Evolutionary conservation across 768 basidiomycete genomes (phyloP).

Genomic region (Boletus tylopilopsis): DNA sequence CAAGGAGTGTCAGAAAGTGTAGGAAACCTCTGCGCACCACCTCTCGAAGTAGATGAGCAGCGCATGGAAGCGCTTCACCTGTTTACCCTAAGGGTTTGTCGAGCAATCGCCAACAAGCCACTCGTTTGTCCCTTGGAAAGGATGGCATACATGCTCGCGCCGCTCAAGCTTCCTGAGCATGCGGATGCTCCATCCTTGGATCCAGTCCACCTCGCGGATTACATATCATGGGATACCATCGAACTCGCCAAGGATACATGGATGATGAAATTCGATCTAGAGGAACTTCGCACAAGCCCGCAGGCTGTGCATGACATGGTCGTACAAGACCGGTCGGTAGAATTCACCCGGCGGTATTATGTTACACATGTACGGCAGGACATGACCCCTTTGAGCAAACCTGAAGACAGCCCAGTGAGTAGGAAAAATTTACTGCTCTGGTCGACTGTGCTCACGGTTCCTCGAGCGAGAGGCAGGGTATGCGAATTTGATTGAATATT

Average conservation of each 20-base stretch:
- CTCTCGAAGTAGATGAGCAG: slow-evolving; percentile 45
- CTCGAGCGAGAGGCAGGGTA: slow-evolving; percentile 60
- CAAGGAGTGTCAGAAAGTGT: slow-evolving; percentile 44
- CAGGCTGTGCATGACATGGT: slow-evolving; percentile 56
- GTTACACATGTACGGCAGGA: slow-evolving; percentile 56
- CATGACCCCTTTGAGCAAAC: slow-evolving; percentile 69
- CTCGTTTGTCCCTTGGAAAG: slow-evolving; percentile 50
- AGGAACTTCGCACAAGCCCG: slow-evolving; percentile 26
- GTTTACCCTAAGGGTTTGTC: slow-evolving; percentile 64
- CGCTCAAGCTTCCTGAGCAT: slow-evolving; percentile 39
- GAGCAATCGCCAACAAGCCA: slow-evolving; percentile 65
- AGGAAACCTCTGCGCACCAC: slow-evolving; percentile 42
- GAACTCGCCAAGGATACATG: slow-evolving; percentile 49
- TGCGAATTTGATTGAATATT: slow-evolving; percentile 61
- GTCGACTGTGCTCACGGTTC: slow-evolving; percentile 2
- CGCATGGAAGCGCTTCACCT: slow-evolving; percentile 47
- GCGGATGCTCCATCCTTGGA: slow-evolving; percentile 25
- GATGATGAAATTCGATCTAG: slow-evolving; percentile 44
- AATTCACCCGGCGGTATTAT: slow-evolving; percentile 70
- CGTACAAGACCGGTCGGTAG: slow-evolving; percentile 73
- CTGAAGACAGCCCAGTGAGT: slow-evolving; percentile 60
- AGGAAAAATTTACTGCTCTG: not conserved
- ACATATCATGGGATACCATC: slow-evolving; percentile 65
- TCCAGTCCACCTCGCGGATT: slow-evolving; percentile 33
- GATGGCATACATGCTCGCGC: slow-evolving; percentile 66